Conservation (phyloP, 805 yeast genomes). For the Candida morakotiae region DNA sequence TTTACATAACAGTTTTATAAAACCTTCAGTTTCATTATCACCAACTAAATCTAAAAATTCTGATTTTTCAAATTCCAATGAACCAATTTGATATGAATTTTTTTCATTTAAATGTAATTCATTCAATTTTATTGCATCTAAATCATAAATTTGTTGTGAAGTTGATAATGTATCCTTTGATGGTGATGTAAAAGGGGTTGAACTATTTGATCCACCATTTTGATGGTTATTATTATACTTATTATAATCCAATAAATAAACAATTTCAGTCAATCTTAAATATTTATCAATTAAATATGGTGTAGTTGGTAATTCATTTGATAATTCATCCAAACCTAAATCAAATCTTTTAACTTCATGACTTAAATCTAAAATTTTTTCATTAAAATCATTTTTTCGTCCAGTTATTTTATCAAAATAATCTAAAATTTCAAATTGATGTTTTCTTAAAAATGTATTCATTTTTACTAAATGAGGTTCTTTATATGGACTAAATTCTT, state of each 20-base stretch:
- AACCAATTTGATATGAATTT: slow-evolving; percentile 39
- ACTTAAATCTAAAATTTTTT: slow-evolving; percentile 52
- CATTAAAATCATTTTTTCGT: slow-evolving; percentile 61
- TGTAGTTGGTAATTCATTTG: slow-evolving; percentile 61
- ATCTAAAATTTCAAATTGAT: slow-evolving; percentile 54
- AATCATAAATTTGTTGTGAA: neutral
- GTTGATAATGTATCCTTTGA: neutral
- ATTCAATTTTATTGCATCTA: slow-evolving; percentile 4
- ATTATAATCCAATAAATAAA: slow-evolving; percentile 37
- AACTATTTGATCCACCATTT: neutral
- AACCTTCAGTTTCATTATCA: slow-evolving; percentile 52
- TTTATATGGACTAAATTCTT: slow-evolving; percentile 67
- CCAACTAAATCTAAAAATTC: slow-evolving; percentile 41
- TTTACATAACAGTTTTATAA: slow-evolving; percentile 40
- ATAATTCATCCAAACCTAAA: slow-evolving; percentile 43
- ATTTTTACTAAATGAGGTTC: slow-evolving; percentile 74
- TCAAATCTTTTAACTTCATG: slow-evolving; percentile 56
- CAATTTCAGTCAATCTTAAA: slow-evolving; percentile 55
- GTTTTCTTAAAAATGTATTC: slow-evolving; percentile 63
- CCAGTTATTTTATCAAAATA: slow-evolving; percentile 74
- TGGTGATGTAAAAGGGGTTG: slow-evolving; percentile 3
- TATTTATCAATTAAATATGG: slow-evolving; percentile 69
- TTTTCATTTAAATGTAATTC: slow-evolving; percentile 16
- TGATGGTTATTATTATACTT: slow-evolving; percentile 1
- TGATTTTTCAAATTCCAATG: slow-evolving; percentile 47